Evolutionary conservation across 805 yeast genomes (phyloP).

Genomic region (Zygosaccharomyces bailii): DNA sequence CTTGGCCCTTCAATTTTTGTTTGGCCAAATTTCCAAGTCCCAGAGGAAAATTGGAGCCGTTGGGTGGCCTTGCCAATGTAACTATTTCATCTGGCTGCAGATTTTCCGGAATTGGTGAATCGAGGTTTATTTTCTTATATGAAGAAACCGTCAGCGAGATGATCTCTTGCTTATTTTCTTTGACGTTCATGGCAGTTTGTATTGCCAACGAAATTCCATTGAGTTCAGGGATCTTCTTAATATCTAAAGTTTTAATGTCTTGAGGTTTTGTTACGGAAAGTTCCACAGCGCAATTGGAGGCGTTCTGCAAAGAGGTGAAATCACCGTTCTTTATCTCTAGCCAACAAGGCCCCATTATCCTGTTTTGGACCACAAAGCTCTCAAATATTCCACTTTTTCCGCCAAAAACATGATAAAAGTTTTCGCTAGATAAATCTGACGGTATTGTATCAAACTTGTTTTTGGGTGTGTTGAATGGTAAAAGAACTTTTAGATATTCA

Average conservation of each 20-base stretch:
- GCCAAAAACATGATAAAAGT: conserved; percentile 79
- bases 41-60: conserved; percentile 67
- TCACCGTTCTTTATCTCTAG: conserved; percentile 65
- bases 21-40: conserved; percentile 66
- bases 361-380: conserved; percentile 74
- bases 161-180: conserved; percentile 77
- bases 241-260: conserved; percentile 45
- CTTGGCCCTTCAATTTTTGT: conserved; percentile 41
- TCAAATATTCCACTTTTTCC: conserved; percentile 72
- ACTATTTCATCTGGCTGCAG: conserved; percentile 56
- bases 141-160: conserved; percentile 78
- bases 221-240: conserved; percentile 58
- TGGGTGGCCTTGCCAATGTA: conserved; percentile 75
- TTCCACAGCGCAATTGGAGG: conserved; percentile 81
- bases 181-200: conserved; percentile 75
- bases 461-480: conserved; percentile 70
- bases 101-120: conserved; percentile 64
- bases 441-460: conserved; percentile 50
- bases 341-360: conserved; percentile 98
- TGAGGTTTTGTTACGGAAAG: conserved; percentile 52
- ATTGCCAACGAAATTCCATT: conserved; percentile 72
- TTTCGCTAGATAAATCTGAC: conserved; percentile 64
- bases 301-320: conserved; percentile 53
- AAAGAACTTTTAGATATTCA: conserved; percentile 71
- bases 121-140: conserved; percentile 66